These are phyloP conservation scores for Nitzschia palea DNA, from an alignment of 108 stramenopile species.

Conservation along the genomic window DNA sequence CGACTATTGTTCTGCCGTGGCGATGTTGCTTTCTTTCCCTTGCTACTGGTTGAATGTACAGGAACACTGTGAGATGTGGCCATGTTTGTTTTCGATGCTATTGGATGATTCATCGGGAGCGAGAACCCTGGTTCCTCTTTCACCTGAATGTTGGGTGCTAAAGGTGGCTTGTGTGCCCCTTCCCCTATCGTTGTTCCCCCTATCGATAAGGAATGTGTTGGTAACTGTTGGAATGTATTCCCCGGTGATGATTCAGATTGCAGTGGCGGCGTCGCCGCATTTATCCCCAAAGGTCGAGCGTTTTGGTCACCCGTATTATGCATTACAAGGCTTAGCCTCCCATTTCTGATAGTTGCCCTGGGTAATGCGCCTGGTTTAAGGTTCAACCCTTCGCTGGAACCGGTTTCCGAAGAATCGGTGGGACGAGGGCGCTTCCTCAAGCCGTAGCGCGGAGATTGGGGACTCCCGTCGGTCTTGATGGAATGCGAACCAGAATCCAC, in stretches of 20 bases:
- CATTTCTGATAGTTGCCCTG: not conserved
- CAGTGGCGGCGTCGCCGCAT: not conserved
- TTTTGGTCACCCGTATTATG: not conserved
- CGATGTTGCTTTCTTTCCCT: not conserved
- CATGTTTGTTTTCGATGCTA: too few species aligned
- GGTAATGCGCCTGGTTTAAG: not conserved
- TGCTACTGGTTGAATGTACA: too few species aligned
- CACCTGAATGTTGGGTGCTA: not conserved
- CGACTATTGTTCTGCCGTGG: not conserved
- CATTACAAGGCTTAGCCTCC: not conserved
- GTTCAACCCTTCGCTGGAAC: not conserved
- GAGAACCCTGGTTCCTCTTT: not conserved
- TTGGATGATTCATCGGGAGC: not conserved
- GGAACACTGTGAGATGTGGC: too few species aligned
- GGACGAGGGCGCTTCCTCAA: conserved; percentile 35
- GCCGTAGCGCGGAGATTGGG: conserved; percentile 27
- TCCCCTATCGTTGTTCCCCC: not conserved
- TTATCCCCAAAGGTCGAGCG: not conserved
- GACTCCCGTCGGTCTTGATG: not conserved
- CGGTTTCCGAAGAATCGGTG: conserved; percentile 9
- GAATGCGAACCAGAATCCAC: conserved; percentile 28
- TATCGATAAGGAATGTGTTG: not conserved
- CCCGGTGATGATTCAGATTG: not conserved
- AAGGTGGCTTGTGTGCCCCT: not conserved
- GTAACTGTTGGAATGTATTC: not conserved